These are phyloP conservation scores for Pleurotus giganteus DNA, from an alignment of 768 basidiomycete species.

Conservation along the genomic window DNA sequence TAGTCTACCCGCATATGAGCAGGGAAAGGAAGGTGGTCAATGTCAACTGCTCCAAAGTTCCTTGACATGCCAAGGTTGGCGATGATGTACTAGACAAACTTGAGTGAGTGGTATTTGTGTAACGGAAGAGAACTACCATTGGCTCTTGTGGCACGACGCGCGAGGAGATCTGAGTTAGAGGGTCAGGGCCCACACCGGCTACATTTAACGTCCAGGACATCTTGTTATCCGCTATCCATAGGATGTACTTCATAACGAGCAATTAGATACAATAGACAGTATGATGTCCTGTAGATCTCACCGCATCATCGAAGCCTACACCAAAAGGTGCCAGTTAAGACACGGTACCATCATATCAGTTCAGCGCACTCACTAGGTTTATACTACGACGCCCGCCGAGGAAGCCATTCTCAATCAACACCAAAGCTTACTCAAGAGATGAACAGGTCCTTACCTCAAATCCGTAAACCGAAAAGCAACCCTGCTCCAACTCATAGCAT, in stretches of 20 bases:
- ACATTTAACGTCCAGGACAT: slow-evolving; percentile 74
- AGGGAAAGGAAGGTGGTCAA: slow-evolving; percentile 70
- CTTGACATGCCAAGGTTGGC: slow-evolving; percentile 80
- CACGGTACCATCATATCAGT: too few relatives aligned
- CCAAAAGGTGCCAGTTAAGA: slow-evolving; percentile 10
- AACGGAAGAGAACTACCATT: too few relatives aligned
- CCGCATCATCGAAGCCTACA: slow-evolving; percentile 64
- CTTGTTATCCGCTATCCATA: slow-evolving; percentile 74
- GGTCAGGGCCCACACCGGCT: slow-evolving; percentile 64
- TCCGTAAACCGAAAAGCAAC: slow-evolving; percentile 74
- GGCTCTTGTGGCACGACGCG: slow-evolving; percentile 81
- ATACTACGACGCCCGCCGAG: slow-evolving; percentile 29
- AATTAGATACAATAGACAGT: background rate
- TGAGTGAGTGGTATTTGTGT: background rate
- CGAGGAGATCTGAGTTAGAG: slow-evolving; percentile 53
- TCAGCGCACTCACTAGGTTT: slow-evolving; percentile 30
- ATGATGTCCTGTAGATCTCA: slow-evolving; percentile 28
- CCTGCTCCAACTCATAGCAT: slow-evolving; percentile 62
- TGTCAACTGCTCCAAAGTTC: slow-evolving; percentile 75
- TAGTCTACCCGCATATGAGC: slow-evolving; percentile 44
- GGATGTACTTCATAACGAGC: slow-evolving; percentile 59
- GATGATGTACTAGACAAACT: slow-evolving; percentile 64
- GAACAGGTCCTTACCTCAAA: slow-evolving; percentile 56
- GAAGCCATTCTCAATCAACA: slow-evolving; percentile 1
- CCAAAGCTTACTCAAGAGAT: background rate